phyloP scores from a whole-genome alignment of 83 land plant genomes.

The Diphasiastrum complanatum region DNA sequence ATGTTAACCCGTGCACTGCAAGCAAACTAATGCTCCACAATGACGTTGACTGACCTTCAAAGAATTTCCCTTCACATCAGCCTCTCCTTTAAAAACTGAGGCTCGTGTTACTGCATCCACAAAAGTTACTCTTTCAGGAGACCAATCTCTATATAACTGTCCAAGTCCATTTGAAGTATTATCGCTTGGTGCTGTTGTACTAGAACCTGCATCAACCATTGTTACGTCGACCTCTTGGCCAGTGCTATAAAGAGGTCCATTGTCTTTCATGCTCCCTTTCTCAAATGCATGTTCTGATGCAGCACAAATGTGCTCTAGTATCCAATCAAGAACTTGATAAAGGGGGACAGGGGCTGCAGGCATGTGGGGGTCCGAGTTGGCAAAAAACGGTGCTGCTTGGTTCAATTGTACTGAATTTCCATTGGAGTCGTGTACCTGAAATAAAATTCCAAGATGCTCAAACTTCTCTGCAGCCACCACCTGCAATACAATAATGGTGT shows the following conservation, averaged over 20 bases:
- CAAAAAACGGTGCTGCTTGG: slow-evolving; percentile 88
- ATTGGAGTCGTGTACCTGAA: slow-evolving; percentile 56
- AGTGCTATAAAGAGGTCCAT: slow-evolving; percentile 37
- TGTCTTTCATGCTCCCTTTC: slow-evolving; percentile 47
- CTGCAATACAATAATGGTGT: no score
- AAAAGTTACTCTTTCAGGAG: slow-evolving; percentile 45
- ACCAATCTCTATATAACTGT: slow-evolving; percentile 21
- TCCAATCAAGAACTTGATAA: slow-evolving; percentile 76
- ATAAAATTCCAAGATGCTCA: slow-evolving; percentile 78
- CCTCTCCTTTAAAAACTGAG: slow-evolving; percentile 63
- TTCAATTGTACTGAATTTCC: slow-evolving; percentile 46
- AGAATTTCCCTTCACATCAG: slow-evolving; percentile 63
- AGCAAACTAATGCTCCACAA: not conserved
- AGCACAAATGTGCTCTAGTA: slow-evolving; percentile 57
- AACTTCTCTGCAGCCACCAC: slow-evolving; percentile 71
- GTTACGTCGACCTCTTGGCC: slow-evolving; percentile 57
- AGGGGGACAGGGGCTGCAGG: slow-evolving; percentile 91
- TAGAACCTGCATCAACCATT: slow-evolving; percentile 65
- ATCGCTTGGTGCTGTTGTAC: slow-evolving; percentile 27
- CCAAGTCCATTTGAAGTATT: slow-evolving; percentile 20
- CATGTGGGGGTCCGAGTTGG: slow-evolving; percentile 98
- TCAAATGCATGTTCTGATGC: slow-evolving; percentile 51
- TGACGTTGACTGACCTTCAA: slow-evolving; percentile 73
- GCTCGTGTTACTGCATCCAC: slow-evolving; percentile 81
- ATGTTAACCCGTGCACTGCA: no score